Evolutionary conservation across 2,329 filamentous ascomycete genomes (phyloP).

Genomic region (Zarea fungicola): DNA sequence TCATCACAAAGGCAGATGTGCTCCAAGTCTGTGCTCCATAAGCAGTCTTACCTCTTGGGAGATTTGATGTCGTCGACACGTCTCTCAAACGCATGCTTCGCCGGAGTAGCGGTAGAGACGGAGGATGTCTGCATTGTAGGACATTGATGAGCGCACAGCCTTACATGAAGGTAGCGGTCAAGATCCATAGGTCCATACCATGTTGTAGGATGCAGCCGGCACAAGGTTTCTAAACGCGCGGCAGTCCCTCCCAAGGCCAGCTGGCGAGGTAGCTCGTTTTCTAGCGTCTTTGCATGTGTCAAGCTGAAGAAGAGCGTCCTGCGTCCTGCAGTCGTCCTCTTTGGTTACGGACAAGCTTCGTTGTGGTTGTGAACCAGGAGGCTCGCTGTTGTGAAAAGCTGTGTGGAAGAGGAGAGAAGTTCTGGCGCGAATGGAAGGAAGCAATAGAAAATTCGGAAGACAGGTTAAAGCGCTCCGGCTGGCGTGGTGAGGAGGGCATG

Average conservation of each 20-base stretch:
- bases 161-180: background rate
- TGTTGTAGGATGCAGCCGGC: background rate
- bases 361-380: background rate
- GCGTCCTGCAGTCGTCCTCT: slow-evolving; percentile 7
- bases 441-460: slow-evolving; percentile 11
- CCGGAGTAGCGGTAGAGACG: slow-evolving; percentile 65
- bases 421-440: slow-evolving; percentile 5
- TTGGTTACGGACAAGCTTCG: background rate
- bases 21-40: slow-evolving; percentile 7
- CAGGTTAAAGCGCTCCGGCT: slow-evolving; percentile 14
- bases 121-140: slow-evolving; percentile 57
- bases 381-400: slow-evolving; percentile 9
- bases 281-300: slow-evolving; percentile 7
- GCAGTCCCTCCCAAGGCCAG: slow-evolving; percentile 10
- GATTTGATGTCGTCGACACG: slow-evolving; percentile 80
- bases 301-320: background rate
- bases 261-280: slow-evolving; percentile 5
- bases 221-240: background rate
- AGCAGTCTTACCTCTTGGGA: slow-evolving; percentile 71
- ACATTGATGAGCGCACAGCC: slow-evolving; percentile 1
- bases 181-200: slow-evolving; percentile 1
- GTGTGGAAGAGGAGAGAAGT: background rate
- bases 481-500: slow-evolving; percentile 1
- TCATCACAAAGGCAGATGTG: slow-evolving; percentile 59
- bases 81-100: slow-evolving; percentile 69